Evolutionary conservation across 1,139 yeast species (phyloP), one percentile per base, ranked within the genome.

Genomic region (Kazachstania sp.): DNA sequence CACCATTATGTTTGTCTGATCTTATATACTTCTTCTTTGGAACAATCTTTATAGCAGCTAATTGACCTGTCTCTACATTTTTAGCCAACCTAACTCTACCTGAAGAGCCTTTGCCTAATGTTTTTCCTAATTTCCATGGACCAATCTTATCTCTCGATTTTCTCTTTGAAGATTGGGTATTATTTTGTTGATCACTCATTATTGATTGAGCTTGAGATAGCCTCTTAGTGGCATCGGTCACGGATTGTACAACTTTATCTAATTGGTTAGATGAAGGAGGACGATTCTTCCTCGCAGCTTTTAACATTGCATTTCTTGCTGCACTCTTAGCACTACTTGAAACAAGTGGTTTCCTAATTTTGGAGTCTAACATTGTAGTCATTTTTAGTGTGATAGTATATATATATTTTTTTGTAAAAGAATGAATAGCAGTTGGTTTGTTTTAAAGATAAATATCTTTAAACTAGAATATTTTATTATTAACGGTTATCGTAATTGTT

Each of bases 1-100:
- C 26, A 19, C 26, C 2, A 7, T 51, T 32, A 12, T 23, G 16
- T 28, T 50, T 48, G 39, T 49, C 48, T 16, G 50, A 45, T 38
- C 52, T 55, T 32, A 42, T 28, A 36, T 37, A 46, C 42, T 50
- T 51, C 32, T 52, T 57, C 49, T 84, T 84, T 35, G 87, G 82
- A 1, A 84, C 88, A 45, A 84, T 87, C 63, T 84, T 84, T 18
- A 84, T 86, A 6, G 95, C 95, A 13, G 92, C 88, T 55, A 81
- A 71, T 58, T 81, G 85, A 16, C 90, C 90, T 1, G 84, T 80
- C 37, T 70, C 65, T 54, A 74, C 71, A 59, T 84, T 83, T 49
- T 83, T 82, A 16, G 90, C 94, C 41, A 84, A 66, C 35, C 86
- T 71, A 3, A 84, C 95, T 50, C 90, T 71, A 3, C 92, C 92